A percentile compares a stretch with the other conserved stretches of the same genome.
Evolutionary conservation across 2,329 filamentous ascomycete species (phyloP).

Genomic region (Ramularia endophylla): DNA sequence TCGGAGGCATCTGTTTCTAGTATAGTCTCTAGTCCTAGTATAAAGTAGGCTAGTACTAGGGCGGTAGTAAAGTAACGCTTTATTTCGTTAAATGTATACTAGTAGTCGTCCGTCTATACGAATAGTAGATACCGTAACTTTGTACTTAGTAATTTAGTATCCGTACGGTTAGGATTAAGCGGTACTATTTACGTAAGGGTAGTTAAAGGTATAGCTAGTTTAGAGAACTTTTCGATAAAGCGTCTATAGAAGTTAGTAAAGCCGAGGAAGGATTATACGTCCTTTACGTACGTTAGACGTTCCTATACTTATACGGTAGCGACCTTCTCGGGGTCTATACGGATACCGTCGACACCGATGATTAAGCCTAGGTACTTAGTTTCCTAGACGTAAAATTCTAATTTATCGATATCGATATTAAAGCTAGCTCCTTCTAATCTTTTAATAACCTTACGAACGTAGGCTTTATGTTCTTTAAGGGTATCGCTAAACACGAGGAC

Average conservation of each 20-base stretch:
- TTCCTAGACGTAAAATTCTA: too few species aligned
- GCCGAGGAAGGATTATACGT: not conserved
- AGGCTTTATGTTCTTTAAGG: not conserved
- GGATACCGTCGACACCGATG: not conserved
- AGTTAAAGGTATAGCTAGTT: not conserved
- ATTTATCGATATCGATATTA: too few species aligned
- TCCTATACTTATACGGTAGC: not conserved
- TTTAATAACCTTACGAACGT: not conserved
- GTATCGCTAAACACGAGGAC: not conserved
- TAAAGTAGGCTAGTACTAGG: not conserved
- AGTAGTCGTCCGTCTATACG: not conserved
- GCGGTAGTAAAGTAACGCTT: not conserved
- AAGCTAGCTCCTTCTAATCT: not conserved
- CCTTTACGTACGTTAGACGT: not conserved
- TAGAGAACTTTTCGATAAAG: too few species aligned
- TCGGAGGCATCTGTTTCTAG: too few species aligned
- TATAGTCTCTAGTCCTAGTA: too few species aligned
- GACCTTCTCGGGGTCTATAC: not conserved
- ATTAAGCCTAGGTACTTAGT: slow-evolving; percentile 1
- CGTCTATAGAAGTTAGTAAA: too few species aligned
- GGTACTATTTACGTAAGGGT: not conserved
- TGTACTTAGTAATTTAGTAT: not conserved
- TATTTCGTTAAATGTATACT: not conserved
- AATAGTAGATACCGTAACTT: not conserved
- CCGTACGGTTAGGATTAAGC: not conserved